Percentiles rank a stretch among this genome's conserved stretches.
These are phyloP conservation scores for Cladobotryum protrusum DNA, from an alignment of 2,329 filamentous ascomycete genomes.

Conservation along the genomic window DNA sequence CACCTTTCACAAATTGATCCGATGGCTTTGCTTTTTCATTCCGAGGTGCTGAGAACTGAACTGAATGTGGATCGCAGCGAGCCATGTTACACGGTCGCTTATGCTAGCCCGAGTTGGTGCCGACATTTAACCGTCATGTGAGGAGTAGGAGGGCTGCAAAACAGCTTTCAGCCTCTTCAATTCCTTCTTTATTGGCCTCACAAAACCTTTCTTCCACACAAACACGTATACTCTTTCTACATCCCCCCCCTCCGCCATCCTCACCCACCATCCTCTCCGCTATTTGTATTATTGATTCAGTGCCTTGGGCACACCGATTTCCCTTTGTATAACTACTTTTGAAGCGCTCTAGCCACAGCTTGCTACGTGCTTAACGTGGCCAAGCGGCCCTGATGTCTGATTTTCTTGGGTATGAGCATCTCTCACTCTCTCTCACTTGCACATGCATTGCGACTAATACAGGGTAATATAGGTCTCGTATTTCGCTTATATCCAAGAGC, in stretches of 20 bases:
- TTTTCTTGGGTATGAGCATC: conserved; percentile 49
- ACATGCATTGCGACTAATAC: neutral
- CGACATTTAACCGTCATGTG: conserved; percentile 15
- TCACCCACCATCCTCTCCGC: conserved; percentile 14
- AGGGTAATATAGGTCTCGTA: conserved; percentile 61
- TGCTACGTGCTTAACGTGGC: conserved; percentile 38
- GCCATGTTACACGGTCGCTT: too few relatives aligned
- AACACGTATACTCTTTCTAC: conserved; percentile 15
- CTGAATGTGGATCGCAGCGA: too few relatives aligned
- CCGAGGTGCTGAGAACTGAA: too few relatives aligned
- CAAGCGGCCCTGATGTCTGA: conserved; percentile 46
- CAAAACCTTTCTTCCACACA: conserved; percentile 28
- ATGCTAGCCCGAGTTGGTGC: conserved; percentile 13
- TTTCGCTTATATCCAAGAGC: conserved; percentile 95
- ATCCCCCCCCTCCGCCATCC: conserved; percentile 11
- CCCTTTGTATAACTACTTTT: conserved; percentile 4
- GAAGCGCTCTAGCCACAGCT: conserved; percentile 18
- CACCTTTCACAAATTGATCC: too few relatives aligned
- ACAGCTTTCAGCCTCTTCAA: conserved; percentile 23
- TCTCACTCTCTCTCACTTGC: neutral
- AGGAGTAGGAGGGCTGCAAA: conserved; percentile 17
- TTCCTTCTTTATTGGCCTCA: conserved; percentile 22
- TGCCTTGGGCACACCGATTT: conserved; percentile 14
- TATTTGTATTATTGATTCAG: conserved; percentile 14
- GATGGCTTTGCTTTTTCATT: too few relatives aligned